Base-by-base conservation (phyloP, 108 stramenopile species). In the Nitzschia sp. region DNA sequence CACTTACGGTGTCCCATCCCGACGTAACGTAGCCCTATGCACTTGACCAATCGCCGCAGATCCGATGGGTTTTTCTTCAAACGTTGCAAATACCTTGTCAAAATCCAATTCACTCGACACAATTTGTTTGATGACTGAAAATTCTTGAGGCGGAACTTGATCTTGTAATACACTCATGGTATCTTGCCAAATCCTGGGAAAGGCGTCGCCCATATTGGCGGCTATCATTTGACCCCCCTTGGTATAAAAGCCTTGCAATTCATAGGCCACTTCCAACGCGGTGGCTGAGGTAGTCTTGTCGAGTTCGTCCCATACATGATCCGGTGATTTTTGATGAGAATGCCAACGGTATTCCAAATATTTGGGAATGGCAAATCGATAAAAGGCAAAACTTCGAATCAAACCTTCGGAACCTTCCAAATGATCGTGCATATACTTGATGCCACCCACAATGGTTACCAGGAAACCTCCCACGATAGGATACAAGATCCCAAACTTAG, bases 31-130 rank as follows among this genome's bases (percentile, higher is more conserved):
- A 18, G 94, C 94, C 1, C 87, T 70, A 76, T 95, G 94, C 1
- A 92, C 91, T 65, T 95, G 94, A 2, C 94, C 94, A 64, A 95
- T 95, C 8, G 82, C 81, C 4, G 94, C 94, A 25, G 88, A 74
- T 33, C 94, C 94, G 34, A 95, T 91, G 17, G 94, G 94, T 11
- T n/a, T 65, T 51, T 81, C 79, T 29, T 94, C 90, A 70, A 94
- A 83, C 2, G 77, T 66, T 5, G 75, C 59, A 66, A 95, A 95
- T 2, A 85, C 70, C 6, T 88, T 66, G 21, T 78, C 65, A 28
- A 88, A 66, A 21, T 80, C 75, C 11, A 84, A 72, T 54, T 95
- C 91, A n/a, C 65, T 59, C 64, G 82, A 73, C 5, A 95, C 71
- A 54, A 91, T 92, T 0, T 42, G 19, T 54, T 68, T 76, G 25